phyloP scores from a whole-genome alignment of 2,329 filamentous ascomycete genomes.

The Colletotrichum lupini region DNA sequence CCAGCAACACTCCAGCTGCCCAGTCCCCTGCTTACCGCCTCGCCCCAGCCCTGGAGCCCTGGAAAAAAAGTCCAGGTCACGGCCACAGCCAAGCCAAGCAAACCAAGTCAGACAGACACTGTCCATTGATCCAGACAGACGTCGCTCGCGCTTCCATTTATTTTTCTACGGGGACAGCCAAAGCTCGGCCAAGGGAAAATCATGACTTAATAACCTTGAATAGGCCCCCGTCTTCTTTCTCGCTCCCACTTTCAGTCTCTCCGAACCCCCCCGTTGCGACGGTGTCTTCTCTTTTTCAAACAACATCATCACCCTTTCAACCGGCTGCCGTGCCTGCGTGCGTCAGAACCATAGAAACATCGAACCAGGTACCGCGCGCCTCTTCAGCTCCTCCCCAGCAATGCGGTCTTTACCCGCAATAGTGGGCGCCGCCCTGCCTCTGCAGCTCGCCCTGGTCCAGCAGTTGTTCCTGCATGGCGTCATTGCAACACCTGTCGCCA shows the following conservation, averaged over 20 bases:
- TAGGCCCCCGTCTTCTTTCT: conserved; percentile 4
- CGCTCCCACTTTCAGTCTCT: background rate
- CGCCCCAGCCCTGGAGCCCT: conserved; percentile 30
- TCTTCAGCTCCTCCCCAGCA: conserved; percentile 16
- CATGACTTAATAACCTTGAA: conserved; percentile 35
- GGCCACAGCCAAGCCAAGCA: conserved; percentile 6
- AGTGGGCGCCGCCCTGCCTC: conserved; percentile 31
- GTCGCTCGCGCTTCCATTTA: conserved; percentile 16
- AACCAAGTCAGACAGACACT: conserved; percentile 16
- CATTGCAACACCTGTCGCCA: conserved; percentile 32
- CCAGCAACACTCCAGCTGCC: conserved; percentile 15
- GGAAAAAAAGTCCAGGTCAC: conserved; percentile 28
- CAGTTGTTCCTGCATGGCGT: conserved; percentile 35
- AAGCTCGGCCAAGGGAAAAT: conserved; percentile 19
- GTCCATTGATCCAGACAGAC: conserved; percentile 9
- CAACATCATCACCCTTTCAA: too few species aligned
- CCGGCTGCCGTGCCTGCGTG: conserved; percentile 6
- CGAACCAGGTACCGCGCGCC: background rate
- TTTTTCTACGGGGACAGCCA: conserved; percentile 23
- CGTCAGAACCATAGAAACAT: conserved; percentile 14
- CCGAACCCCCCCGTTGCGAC: background rate
- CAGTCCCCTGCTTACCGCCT: conserved; percentile 25
- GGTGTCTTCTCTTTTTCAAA: background rate
- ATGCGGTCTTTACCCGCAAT: conserved; percentile 36
- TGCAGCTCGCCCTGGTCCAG: conserved; percentile 31